Conservation (phyloP, 345 rosid genomes). For the Mangifera indica region DNA sequence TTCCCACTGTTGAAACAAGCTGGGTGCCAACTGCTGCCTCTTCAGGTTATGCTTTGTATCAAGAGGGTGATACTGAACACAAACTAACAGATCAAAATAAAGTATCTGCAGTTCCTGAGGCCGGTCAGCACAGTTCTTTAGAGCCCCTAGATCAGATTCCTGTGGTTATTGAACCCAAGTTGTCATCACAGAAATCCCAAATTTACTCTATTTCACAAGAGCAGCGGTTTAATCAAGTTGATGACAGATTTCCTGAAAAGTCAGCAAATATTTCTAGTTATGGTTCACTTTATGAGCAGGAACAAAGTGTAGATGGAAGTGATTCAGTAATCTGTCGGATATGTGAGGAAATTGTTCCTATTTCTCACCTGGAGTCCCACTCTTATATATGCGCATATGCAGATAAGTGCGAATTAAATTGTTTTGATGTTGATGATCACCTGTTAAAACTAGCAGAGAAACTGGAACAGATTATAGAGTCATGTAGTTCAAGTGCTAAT, state of each 20-base stretch:
- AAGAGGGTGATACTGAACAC: slow-evolving; percentile 30
- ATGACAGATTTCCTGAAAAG: slow-evolving; percentile 29
- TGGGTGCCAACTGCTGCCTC: slow-evolving; percentile 49
- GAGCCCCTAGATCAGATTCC: slow-evolving; percentile 35
- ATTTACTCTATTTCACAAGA: slow-evolving; percentile 30
- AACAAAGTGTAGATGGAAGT: slow-evolving; percentile 37
- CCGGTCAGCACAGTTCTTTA: slow-evolving; percentile 16
- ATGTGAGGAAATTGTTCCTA: slow-evolving; percentile 75
- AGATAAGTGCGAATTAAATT: slow-evolving; percentile 73
- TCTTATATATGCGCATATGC: slow-evolving; percentile 89
- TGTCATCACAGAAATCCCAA: slow-evolving; percentile 31
- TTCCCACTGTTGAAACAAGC: slow-evolving; percentile 67
- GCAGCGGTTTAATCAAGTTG: slow-evolving; percentile 30
- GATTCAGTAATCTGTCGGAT: slow-evolving; percentile 69
- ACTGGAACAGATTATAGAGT: slow-evolving; percentile 71
- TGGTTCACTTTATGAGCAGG: slow-evolving; percentile 42
- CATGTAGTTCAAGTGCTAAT: slow-evolving; percentile 47
- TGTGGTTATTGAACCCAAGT: slow-evolving; percentile 29
- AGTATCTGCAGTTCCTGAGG: slow-evolving; percentile 32
- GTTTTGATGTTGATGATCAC: slow-evolving; percentile 67
- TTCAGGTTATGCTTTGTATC: slow-evolving; percentile 30
- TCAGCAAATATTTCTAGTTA: slow-evolving; percentile 15
- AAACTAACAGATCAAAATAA: slow-evolving; percentile 25
- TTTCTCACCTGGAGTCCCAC: slow-evolving; percentile 69
- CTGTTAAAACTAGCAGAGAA: slow-evolving; percentile 72